phyloP scores from a whole-genome alignment of 495 filamentous ascomycete genomes.

The Podospora pseudopauciseta region DNA sequence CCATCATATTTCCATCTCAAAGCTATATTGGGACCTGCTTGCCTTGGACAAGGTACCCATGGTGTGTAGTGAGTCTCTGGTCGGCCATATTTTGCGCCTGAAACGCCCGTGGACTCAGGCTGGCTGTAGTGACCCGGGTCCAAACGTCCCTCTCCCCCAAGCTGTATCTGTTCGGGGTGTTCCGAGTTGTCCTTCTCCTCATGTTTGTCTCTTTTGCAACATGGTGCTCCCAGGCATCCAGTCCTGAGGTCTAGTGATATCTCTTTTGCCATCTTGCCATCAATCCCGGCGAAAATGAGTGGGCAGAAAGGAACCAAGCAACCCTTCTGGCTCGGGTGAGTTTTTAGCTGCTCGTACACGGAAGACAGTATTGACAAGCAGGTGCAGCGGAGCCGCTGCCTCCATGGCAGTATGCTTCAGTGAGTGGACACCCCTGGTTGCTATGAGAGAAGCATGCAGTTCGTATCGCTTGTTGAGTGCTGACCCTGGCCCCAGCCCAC shows the following conservation, averaged over 20 bases:
- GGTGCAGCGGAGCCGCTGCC: constrained; percentile 35
- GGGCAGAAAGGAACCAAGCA: constrained; percentile 25
- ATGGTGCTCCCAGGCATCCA: no score
- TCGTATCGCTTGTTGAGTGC: not conserved
- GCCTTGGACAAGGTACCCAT: not conserved
- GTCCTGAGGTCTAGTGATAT: no score
- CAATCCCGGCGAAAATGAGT: not conserved
- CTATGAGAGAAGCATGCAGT: not conserved
- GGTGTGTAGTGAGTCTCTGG: not conserved
- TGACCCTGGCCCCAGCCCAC: constrained; percentile 26
- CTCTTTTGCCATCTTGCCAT: no score
- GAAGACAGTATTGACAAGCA: not conserved
- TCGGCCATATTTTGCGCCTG: constrained; percentile 11
- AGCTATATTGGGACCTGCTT: not conserved
- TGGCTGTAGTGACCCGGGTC: constrained; percentile 4
- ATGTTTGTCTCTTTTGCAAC: not conserved
- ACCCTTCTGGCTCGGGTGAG: constrained; percentile 37
- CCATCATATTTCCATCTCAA: not conserved
- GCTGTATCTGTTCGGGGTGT: not conserved
- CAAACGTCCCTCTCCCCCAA: not conserved
- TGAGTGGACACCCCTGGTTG: constrained; percentile 20
- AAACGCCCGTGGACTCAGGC: constrained; percentile 6
- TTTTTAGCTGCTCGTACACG: not conserved
- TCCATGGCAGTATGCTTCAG: constrained; percentile 43
- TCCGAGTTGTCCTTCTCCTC: not conserved